Base-by-base conservation (phyloP, 2,329 filamentous ascomycete genomes). In the Trichoderma harzianum region DNA sequence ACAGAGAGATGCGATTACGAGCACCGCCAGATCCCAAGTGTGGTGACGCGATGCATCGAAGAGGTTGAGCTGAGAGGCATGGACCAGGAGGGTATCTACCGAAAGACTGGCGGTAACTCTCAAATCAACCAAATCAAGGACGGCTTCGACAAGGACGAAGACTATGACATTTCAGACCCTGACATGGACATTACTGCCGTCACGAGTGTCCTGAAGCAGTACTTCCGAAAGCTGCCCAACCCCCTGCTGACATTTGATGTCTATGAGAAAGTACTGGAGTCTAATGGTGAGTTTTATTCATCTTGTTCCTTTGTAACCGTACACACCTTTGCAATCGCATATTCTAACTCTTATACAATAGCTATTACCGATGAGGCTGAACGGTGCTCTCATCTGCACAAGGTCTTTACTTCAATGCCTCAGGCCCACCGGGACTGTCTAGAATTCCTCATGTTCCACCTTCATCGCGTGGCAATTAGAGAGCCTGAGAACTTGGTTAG, bases 71-170 rank as follows among this genome's bases (percentile, higher is more conserved):
- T 96, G 26, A 91, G 96, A 79, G 96, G 95, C 82, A 97, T 99
- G 93, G 95, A 98, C 77, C 89, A 97, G 76, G 96, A 98, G 83
- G 96, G 96, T 74, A 97, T 99, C 77, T 99, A 99, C 84, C 91
- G 96, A 78, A 99, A 99, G 86, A 97, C 95, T 65, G 96, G 96
- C 71, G 96, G 95, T 75, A 94, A 92, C 77, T 94, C 93, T 10
- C 94, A 97, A 80, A 92, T 97, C 79, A 97, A 97, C 81, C 87
- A 89, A 78, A 93, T 99, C 76, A 93, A 95, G 78, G 93, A 95
- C 75, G 94, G 95, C 14, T 98, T 99, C 79, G 95, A 98, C 80
- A 92, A 91, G 80, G 91, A 89, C 72, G 89, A 92, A 74, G 93
- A 95, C 78, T 96, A 90, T 79, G 95, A 98, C 79, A 97, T 99